Base-by-base conservation (phyloP, 2,329 filamentous ascomycete genomes). In the Paraconiothyrium brasiliense region DNA sequence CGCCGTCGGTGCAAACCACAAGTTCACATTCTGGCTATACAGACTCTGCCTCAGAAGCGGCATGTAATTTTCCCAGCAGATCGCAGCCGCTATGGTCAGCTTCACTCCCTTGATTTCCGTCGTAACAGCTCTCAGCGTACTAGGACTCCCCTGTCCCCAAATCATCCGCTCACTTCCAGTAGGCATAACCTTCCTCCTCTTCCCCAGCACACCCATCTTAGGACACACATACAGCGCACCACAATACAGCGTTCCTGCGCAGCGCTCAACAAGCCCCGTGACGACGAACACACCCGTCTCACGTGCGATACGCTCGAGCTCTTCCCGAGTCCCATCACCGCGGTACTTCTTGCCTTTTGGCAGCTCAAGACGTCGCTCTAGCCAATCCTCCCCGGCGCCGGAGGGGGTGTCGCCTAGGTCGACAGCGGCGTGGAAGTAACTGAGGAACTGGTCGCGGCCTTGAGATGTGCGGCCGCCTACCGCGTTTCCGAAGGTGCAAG, bases 21-120 rank as follows among this genome's bases (percentile, higher is more conserved):
- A 81, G 76, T 97, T 97, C 71, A 97, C 89, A 74, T 97, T 97
- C 78, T 97, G 94, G 2, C 88, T 86, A 78, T 97, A 98, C 41
- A 97, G 84, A 16, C 88, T 86, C 75, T 97, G 91, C 20, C 94
- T 87, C 8, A 97, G 83, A 20, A 97, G 82, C 0, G 94, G 94
- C 93, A 97, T 97, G 81, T 94, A 97, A 78, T 92, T 97, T 78
- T 98, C 94, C 94, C 94, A 97, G 83, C 94, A 97, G 67, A 98
- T 96, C 3, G 93, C 94, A 3, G 91, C 89, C 0, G 90, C 94
- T 62, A 97, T 86, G 59, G 92, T 94, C 62, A 97, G 80, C 65
- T 88, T 89, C 2, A 93, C 87, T 54, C 92, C 93, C 63, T 90
- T 90, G 76, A 97, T 93, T 27, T 84, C 87, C 1, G 93, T 93